A percentile compares a stretch with the other conserved stretches of the same genome.
These are phyloP conservation scores for Aspergillus fumigatiaffinis DNA, from an alignment of 2,329 filamentous ascomycete genomes.

Conservation along the genomic window DNA sequence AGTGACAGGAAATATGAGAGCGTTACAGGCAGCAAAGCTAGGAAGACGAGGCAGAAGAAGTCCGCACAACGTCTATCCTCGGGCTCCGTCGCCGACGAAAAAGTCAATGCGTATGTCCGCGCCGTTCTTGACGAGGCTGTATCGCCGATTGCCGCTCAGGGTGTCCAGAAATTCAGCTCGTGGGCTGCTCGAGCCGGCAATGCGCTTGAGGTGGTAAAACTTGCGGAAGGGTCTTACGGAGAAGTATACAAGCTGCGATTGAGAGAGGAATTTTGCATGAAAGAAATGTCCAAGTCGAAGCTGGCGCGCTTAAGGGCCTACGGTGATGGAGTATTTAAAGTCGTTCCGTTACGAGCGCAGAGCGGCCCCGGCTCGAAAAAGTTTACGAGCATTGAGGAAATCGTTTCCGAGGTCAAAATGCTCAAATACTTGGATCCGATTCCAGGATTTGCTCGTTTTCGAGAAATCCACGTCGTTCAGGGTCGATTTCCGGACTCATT, in stretches of 20 bases:
- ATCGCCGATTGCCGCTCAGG: slow-evolving; percentile 31
- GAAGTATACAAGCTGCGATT: slow-evolving; percentile 59
- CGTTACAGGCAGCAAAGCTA: slow-evolving; percentile 4
- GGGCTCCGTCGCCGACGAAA: slow-evolving; percentile 30
- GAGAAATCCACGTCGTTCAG: slow-evolving; percentile 55
- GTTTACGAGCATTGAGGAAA: slow-evolving; percentile 45
- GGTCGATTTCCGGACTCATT: slow-evolving; percentile 54
- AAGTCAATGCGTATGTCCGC: slow-evolving; percentile 32
- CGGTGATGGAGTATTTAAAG: slow-evolving; percentile 45
- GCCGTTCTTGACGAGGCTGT: slow-evolving; percentile 36
- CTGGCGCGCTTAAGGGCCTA: slow-evolving; percentile 37
- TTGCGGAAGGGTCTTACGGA: slow-evolving; percentile 64
- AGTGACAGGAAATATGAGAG: neutral
- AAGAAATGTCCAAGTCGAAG: slow-evolving; percentile 34
- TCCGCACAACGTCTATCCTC: slow-evolving; percentile 25
- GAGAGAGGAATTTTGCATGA: slow-evolving; percentile 33
- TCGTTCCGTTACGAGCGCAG: slow-evolving; percentile 44
- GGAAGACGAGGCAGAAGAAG: slow-evolving; percentile 17
- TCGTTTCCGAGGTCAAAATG: slow-evolving; percentile 49
- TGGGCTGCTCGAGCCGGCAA: slow-evolving; percentile 38
- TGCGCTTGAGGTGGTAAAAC: slow-evolving; percentile 51
- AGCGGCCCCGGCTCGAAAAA: slow-evolving; percentile 40
- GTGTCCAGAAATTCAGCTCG: slow-evolving; percentile 36
- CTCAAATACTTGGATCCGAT: slow-evolving; percentile 56
- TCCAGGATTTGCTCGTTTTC: slow-evolving; percentile 61